These are phyloP conservation scores for Mallotus nudiflorus DNA, from an alignment of 345 rosid species.

Conservation along the genomic window DNA sequence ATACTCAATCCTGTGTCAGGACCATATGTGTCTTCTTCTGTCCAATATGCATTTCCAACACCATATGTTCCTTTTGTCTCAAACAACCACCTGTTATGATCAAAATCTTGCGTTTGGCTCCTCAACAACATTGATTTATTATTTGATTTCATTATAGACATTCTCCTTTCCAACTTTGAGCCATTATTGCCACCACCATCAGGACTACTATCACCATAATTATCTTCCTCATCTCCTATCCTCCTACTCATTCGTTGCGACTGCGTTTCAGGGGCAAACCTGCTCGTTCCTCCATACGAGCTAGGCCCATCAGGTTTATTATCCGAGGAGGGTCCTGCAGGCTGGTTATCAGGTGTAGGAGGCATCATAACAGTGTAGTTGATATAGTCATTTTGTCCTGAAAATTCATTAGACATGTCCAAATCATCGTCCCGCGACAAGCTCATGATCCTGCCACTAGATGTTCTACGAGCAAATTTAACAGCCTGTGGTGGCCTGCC, in stretches of 20 bases:
- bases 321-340: conserved; percentile 36
- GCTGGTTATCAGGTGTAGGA: conserved; percentile 95
- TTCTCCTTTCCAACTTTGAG: conserved; percentile 58
- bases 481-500: conserved; percentile 62
- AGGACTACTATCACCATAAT: conserved; percentile 1
- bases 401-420: conserved; percentile 62
- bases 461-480: conserved; percentile 62
- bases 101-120: conserved; percentile 89
- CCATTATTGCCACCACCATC: conserved; percentile 10
- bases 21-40: conserved; percentile 43
- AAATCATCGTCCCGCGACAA: conserved; percentile 75
- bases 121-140: conserved; percentile 82
- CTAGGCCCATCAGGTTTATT: conserved; percentile 35
- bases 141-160: conserved; percentile 67
- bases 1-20: conserved; percentile 54
- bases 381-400: conserved; percentile 73
- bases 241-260: conserved; percentile 3
- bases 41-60: conserved; percentile 87
- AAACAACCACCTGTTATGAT: conserved; percentile 91
- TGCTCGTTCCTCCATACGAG: conserved; percentile 12
- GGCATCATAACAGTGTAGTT: conserved; percentile 94
- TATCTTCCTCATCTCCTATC: conserved; percentile 18
- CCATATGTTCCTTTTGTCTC: conserved; percentile 74
- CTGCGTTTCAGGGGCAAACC: conserved; percentile 26
- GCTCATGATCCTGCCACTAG: conserved; percentile 68